Evolutionary conservation across 345 rosid species (phyloP).

Genomic region (Boechera divaricarpa): DNA sequence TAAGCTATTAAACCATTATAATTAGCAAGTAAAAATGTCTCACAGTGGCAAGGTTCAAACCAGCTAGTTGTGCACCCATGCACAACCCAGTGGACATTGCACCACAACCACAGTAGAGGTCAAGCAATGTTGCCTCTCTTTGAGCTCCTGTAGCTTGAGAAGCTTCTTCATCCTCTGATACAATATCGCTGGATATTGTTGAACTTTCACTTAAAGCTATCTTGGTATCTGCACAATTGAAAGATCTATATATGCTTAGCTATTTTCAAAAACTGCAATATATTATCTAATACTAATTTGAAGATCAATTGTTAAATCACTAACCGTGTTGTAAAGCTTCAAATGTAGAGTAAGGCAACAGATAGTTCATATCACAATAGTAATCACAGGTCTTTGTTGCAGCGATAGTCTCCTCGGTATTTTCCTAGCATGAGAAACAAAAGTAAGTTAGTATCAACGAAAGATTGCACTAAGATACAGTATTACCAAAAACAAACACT

Average conservation of each 20-base stretch:
- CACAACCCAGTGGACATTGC: slow-evolving; percentile 91
- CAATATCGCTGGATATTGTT: slow-evolving; percentile 56
- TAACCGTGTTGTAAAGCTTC: slow-evolving; percentile 38
- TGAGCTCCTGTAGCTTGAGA: slow-evolving; percentile 2
- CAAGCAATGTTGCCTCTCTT: slow-evolving; percentile 56
- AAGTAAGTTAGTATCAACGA: neutral
- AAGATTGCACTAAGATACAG: neutral
- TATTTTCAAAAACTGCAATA: neutral
- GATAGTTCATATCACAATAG: slow-evolving; percentile 64
- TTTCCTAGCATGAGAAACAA: slow-evolving; percentile 49
- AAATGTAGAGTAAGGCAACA: slow-evolving; percentile 60
- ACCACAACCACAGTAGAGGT: slow-evolving; percentile 86
- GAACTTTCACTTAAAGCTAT: slow-evolving; percentile 46
- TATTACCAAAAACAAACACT: neutral
- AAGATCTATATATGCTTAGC: neutral
- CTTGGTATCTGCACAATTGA: slow-evolving; percentile 42
- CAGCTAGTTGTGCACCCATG: slow-evolving; percentile 65
- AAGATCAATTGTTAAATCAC: neutral
- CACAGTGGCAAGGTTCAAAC: slow-evolving; percentile 65
- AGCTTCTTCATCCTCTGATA: slow-evolving; percentile 31
- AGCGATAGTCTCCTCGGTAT: slow-evolving; percentile 41
- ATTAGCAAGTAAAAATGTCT: slow-evolving; percentile 31
- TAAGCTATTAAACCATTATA: neutral
- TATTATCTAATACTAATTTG: neutral
- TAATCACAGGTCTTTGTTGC: slow-evolving; percentile 51